Evolutionary conservation across 768 basidiomycete species (phyloP).

Genomic region (Collybia sp.): DNA sequence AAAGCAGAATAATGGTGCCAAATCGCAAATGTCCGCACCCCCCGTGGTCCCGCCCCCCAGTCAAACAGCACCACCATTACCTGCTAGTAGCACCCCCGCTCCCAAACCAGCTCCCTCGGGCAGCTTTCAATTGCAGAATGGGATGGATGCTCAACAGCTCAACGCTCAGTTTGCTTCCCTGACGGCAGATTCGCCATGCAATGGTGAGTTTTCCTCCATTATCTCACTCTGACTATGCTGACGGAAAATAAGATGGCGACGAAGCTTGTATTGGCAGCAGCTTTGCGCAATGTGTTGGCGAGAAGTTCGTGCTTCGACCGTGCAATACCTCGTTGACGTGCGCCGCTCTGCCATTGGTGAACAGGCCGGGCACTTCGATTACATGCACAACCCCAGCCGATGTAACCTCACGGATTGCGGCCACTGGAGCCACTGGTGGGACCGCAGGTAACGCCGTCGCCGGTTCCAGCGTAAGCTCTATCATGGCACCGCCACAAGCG

Average conservation of each 20-base stretch:
- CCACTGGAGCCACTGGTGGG: constrained; percentile 37
- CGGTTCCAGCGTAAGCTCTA: too few species aligned
- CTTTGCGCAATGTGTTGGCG: constrained; percentile 51
- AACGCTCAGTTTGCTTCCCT: constrained; percentile 36
- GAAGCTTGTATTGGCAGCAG: constrained; percentile 38
- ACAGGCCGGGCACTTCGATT: constrained; percentile 46
- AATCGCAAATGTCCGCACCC: constrained; percentile 8
- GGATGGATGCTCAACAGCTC: constrained; percentile 30
- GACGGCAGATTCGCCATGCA: constrained; percentile 32
- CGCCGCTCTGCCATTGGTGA: constrained; percentile 51
- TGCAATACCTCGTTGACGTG: constrained; percentile 37
- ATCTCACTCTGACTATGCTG: background rate
- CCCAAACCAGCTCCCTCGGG: constrained; percentile 12
- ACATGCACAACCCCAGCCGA: constrained; percentile 46
- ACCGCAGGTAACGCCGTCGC: constrained; percentile 26
- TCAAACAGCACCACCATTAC: constrained; percentile 7
- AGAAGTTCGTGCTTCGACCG: constrained; percentile 33
- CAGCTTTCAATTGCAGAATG: constrained; percentile 28
- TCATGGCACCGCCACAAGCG: constrained; percentile 7
- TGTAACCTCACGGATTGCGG: constrained; percentile 35
- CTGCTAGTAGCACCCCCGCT: constrained; percentile 8
- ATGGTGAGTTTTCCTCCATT: constrained; percentile 9
- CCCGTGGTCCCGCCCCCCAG: constrained; percentile 13
- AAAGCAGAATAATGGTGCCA: constrained; percentile 5
- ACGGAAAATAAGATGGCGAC: constrained; percentile 23